Percentiles rank a stretch among this genome's conserved stretches.
Conservation (phyloP, 768 basidiomycete species). For the Agaricus sinodeliciosus region DNA sequence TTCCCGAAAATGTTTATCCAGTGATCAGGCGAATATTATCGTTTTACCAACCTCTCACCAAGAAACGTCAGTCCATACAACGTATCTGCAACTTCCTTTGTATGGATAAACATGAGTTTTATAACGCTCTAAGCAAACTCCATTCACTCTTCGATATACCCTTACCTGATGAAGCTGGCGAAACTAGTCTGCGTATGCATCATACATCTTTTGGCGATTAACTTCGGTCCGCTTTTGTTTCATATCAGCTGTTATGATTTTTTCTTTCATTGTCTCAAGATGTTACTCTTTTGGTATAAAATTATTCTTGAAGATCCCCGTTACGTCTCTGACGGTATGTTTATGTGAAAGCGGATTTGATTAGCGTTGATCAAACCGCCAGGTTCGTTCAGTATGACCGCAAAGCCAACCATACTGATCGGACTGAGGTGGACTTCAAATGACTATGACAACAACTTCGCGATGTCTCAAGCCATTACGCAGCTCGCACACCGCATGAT, state of each 20-base stretch:
- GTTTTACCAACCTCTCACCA: neutral
- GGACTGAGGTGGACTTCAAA: neutral
- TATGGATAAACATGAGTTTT: neutral
- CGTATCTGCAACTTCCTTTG: neutral
- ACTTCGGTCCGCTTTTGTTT: neutral
- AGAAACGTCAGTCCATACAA: too few relatives aligned
- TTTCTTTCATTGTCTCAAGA: neutral
- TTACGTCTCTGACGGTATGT: neutral
- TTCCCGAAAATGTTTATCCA: neutral
- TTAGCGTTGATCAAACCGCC: too few relatives aligned
- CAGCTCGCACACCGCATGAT: too few relatives aligned
- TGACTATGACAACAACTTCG: too few relatives aligned
- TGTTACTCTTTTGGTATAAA: neutral
- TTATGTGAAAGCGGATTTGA: neutral
- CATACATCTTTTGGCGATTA: slow-evolving; percentile 1
- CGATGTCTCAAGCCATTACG: too few relatives aligned
- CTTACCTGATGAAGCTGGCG: neutral
- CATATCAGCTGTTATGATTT: neutral
- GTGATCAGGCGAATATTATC: neutral
- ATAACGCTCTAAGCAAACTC: neutral
- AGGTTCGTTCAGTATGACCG: neutral
- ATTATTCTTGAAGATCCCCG: neutral
- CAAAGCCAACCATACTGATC: neutral
- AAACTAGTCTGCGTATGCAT: neutral
- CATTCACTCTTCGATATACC: neutral